Conservation (phyloP, 176 grass and related monocot genomes). For the Bromus sterilis region DNA sequence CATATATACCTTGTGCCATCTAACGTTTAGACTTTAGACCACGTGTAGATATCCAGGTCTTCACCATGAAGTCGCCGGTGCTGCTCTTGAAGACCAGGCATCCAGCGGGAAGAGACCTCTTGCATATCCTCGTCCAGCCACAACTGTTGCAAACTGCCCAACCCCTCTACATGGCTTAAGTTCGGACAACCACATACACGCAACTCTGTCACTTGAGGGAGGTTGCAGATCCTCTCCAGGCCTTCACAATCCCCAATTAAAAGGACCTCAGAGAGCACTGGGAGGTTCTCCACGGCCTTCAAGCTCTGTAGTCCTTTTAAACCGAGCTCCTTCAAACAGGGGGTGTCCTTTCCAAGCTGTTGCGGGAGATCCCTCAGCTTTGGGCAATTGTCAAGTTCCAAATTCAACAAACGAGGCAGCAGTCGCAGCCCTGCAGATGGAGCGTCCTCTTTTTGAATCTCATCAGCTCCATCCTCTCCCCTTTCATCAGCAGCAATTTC, state of each 20-base stretch:
- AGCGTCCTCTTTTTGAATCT: background rate
- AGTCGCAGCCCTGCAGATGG: background rate
- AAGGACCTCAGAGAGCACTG: background rate
- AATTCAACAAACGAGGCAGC: background rate
- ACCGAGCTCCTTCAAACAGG: background rate
- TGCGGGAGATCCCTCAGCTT: constrained; percentile 12
- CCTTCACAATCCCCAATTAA: background rate
- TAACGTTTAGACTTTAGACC: too few species aligned
- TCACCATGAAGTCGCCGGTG: too few species aligned
- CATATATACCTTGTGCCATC: background rate
- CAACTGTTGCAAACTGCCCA: background rate
- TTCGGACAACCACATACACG: background rate
- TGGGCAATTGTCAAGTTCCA: background rate
- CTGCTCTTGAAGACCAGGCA: too few species aligned
- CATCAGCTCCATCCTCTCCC: background rate
- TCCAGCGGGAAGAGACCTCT: too few species aligned
- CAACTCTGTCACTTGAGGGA: background rate
- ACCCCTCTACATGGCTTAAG: background rate
- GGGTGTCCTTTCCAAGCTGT: background rate
- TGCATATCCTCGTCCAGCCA: background rate
- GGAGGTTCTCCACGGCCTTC: background rate
- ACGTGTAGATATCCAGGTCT: too few species aligned
- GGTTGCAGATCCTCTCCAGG: constrained; percentile 2
- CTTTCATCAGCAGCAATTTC: background rate
- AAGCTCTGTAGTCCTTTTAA: background rate